These are phyloP conservation scores for Strombidium stylifer DNA, from an alignment of 73 alveolate species.

Conservation along the genomic window DNA sequence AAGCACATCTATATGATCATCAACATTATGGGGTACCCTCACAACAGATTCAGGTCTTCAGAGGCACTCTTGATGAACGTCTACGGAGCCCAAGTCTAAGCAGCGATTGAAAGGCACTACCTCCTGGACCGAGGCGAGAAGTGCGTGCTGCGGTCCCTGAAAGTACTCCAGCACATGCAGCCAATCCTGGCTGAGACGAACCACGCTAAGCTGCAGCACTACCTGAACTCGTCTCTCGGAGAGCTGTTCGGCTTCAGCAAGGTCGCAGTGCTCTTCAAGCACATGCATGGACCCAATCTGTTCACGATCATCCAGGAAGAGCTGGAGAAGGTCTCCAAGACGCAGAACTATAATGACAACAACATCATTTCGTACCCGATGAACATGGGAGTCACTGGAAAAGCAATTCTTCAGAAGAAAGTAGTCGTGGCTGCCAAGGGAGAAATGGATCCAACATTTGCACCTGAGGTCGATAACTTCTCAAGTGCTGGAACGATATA, in stretches of 20 bases:
- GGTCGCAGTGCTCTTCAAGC: slow-evolving; percentile 35
- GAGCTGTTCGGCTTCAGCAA: slow-evolving; percentile 7
- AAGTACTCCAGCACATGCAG: slow-evolving; percentile 18
- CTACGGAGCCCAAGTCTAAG: not conserved
- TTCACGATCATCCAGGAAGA: slow-evolving; percentile 22
- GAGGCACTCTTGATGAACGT: slow-evolving; percentile 13
- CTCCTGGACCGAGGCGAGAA: not conserved
- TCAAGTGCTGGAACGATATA: slow-evolving; percentile 7
- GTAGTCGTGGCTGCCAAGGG: slow-evolving; percentile 18
- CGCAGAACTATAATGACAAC: not conserved
- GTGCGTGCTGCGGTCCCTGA: slow-evolving; percentile 18
- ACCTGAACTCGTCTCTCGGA: not conserved
- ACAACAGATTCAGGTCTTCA: slow-evolving; percentile 1
- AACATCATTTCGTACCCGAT: slow-evolving; percentile 40
- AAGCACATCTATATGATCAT: too few species aligned
- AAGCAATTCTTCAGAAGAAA: slow-evolving; percentile 1
- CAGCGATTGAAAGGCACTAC: not conserved
- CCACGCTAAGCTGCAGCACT: slow-evolving; percentile 23
- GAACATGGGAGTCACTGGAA: slow-evolving; percentile 51
- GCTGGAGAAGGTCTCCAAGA: slow-evolving; percentile 9
- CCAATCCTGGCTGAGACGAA: slow-evolving; percentile 35
- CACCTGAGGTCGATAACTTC: slow-evolving; percentile 51
- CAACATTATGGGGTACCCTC: slow-evolving; percentile 1
- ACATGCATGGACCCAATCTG: slow-evolving; percentile 11
- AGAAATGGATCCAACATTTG: slow-evolving; percentile 20